phyloP scores from a whole-genome alignment of 139 green algal species.

The Picochlorum sp. region DNA sequence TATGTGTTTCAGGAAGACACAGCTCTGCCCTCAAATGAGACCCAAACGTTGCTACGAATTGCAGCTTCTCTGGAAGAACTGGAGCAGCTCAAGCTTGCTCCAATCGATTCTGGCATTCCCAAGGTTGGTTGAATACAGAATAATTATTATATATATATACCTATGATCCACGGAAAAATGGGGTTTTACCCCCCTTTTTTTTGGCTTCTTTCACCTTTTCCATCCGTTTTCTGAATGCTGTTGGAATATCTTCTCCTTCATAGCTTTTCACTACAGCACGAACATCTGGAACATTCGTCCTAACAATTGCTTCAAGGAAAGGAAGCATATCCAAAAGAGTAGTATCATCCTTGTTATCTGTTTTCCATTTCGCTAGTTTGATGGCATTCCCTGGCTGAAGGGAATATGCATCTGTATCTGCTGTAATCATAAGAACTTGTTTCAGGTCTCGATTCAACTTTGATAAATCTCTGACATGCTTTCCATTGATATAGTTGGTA shows the following conservation, averaged over 20 bases:
- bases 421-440: conserved; percentile 70
- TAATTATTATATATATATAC: neutral
- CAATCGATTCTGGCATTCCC: neutral
- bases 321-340: conserved; percentile 83
- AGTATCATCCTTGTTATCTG: conserved; percentile 45
- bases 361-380: conserved; percentile 40
- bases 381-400: conserved; percentile 89
- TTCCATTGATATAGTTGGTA: conserved; percentile 80
- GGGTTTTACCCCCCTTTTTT: neutral
- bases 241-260: conserved; percentile 73
- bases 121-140: neutral
- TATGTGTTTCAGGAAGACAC: neutral
- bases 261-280: conserved; percentile 63
- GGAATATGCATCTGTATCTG: conserved; percentile 34
- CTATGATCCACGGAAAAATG: neutral
- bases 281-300: conserved; percentile 50
- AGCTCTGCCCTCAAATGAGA: neutral
- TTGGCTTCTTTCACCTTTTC: conserved; percentile 16
- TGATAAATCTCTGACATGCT: conserved; percentile 85
- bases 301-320: conserved; percentile 59
- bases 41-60: neutral
- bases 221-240: conserved; percentile 62
- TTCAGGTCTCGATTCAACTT: conserved; percentile 90
- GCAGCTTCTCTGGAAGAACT: neutral
- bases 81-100: neutral